phyloP scores from a whole-genome alignment of 495 filamentous ascomycete genomes.

The Chlorociboria aeruginascens region DNA sequence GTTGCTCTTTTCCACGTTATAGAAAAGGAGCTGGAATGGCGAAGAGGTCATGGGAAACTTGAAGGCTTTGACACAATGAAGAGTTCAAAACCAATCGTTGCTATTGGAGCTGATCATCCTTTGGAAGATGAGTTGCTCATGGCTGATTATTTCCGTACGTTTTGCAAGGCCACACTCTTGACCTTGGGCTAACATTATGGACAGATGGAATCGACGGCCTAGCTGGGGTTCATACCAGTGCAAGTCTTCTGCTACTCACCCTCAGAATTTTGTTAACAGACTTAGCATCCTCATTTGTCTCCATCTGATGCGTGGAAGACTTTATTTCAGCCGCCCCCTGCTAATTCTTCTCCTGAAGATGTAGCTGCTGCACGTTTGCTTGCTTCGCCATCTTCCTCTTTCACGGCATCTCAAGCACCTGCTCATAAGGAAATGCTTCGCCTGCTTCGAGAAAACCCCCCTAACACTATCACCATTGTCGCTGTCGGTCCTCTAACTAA shows the following conservation, averaged over 20 bases:
- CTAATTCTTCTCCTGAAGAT: constrained; percentile 23
- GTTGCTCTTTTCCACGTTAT: constrained; percentile 88
- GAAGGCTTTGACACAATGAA: constrained; percentile 59
- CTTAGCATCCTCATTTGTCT: constrained; percentile 75
- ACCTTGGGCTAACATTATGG: neutral
- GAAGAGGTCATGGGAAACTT: constrained; percentile 47
- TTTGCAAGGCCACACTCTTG: neutral
- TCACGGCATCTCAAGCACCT: constrained; percentile 57
- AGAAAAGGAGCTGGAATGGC: constrained; percentile 81
- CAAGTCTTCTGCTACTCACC: neutral
- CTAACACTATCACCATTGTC: constrained; percentile 77
- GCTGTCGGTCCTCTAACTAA: constrained; percentile 88
- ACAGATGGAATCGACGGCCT: constrained; percentile 85
- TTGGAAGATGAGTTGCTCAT: constrained; percentile 72
- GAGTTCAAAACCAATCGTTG: constrained; percentile 64
- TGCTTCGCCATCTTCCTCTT: constrained; percentile 35
- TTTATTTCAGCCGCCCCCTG: constrained; percentile 49
- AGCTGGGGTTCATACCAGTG: constrained; percentile 78
- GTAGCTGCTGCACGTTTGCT: constrained; percentile 22
- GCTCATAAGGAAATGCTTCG: constrained; percentile 80
- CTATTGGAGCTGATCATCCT: constrained; percentile 74
- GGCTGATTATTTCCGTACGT: constrained; percentile 85
- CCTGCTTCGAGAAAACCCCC: constrained; percentile 62
- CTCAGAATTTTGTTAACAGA: constrained; percentile 1
- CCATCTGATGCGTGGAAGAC: constrained; percentile 75